Evolutionary conservation across 2,329 filamentous ascomycete species (phyloP).

Genomic region (Trichoderma afroharzianum): DNA sequence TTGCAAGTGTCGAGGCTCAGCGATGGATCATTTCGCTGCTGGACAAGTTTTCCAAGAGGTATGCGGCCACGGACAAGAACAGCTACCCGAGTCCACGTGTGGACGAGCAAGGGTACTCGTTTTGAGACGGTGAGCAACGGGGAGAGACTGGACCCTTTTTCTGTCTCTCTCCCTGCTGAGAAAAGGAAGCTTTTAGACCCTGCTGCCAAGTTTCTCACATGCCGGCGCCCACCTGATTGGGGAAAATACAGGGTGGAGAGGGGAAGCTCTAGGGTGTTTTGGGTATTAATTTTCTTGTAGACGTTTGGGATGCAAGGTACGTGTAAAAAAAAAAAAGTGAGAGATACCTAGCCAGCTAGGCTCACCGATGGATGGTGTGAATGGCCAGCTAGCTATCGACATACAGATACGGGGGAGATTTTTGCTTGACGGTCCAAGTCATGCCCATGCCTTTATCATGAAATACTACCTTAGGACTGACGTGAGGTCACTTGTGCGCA

Average conservation of each 20-base stretch:
- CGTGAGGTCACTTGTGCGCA: neutral
- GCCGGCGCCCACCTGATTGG: neutral
- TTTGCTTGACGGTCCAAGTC: neutral
- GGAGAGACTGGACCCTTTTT: neutral
- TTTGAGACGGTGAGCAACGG: neutral
- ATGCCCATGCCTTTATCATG: neutral
- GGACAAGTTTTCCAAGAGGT: conserved; percentile 30
- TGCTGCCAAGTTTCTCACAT: neutral
- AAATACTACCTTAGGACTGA: neutral
- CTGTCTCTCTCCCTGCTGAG: neutral
- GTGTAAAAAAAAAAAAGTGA: neutral
- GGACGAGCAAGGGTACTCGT: conserved; percentile 21
- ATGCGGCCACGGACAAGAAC: conserved; percentile 32
- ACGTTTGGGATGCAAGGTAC: neutral
- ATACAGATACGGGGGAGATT: neutral
- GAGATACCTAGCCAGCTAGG: too few species aligned
- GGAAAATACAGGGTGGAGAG: neutral
- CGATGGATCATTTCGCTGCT: conserved; percentile 34
- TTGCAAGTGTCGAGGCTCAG: conserved; percentile 33
- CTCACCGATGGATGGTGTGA: neutral
- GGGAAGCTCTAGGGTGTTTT: conserved; percentile 3
- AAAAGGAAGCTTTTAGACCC: neutral
- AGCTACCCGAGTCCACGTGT: conserved; percentile 27
- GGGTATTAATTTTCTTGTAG: neutral
- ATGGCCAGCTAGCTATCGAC: neutral